Conservation (phyloP, 2,329 filamentous ascomycete genomes). For the Hypoxylon rubiginosum region DNA sequence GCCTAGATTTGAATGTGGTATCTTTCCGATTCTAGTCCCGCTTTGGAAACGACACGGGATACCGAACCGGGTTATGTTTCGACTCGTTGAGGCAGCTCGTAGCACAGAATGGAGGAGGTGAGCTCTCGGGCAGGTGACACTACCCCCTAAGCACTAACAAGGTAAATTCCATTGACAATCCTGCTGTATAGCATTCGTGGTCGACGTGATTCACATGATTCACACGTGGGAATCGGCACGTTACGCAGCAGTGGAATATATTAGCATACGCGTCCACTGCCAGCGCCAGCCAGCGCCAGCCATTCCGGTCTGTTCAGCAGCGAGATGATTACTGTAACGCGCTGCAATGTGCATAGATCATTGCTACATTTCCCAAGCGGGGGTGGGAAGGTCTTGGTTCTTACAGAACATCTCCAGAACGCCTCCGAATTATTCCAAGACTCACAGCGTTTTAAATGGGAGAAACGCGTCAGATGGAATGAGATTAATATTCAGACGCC, state of each 20-base stretch:
- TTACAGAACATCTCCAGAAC: not conserved
- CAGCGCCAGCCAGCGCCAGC: not conserved
- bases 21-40: not conserved
- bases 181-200: not conserved
- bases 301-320: not conserved
- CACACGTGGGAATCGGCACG: not conserved
- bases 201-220: not conserved
- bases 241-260: not conserved
- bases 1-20: no score
- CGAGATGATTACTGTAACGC: not conserved
- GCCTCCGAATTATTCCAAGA: not conserved
- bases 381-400: not conserved
- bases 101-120: not conserved
- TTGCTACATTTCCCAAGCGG: not conserved
- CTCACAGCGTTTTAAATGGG: not conserved
- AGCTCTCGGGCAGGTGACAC: not conserved
- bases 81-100: not conserved
- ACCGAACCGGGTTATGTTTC: not conserved
- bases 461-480: not conserved
- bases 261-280: not conserved
- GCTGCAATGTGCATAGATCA: not conserved
- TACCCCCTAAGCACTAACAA: not conserved
- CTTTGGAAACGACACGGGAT: not conserved
- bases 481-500: not conserved
- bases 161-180: not conserved